These are phyloP conservation scores for Cupressus sempervirens DNA, from an alignment of 75 land plant genomes.

Conservation along the genomic window DNA sequence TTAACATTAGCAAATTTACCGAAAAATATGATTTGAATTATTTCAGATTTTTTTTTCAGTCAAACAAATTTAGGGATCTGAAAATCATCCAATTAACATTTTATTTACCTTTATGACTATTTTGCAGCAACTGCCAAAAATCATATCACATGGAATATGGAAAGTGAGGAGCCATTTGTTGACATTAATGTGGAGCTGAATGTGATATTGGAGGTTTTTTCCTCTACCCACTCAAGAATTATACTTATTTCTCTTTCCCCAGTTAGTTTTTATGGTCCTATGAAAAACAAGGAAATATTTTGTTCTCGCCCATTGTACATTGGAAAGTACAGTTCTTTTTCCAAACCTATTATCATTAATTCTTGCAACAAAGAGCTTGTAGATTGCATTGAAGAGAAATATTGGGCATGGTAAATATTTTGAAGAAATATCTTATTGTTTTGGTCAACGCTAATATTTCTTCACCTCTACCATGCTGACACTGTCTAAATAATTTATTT, in stretches of 20 bases:
- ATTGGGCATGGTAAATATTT: background rate
- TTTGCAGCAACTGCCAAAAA: slow-evolving; percentile 30
- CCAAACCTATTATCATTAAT: background rate
- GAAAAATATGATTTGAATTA: background rate
- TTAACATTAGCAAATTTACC: background rate
- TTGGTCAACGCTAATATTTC: background rate
- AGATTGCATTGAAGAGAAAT: background rate
- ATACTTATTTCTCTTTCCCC: background rate
- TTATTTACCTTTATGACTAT: background rate
- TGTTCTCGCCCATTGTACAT: background rate
- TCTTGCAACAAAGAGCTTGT: background rate
- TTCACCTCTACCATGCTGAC: background rate
- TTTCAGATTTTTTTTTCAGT: background rate
- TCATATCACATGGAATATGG: slow-evolving; percentile 30
- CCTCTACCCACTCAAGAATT: background rate
- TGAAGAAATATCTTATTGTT: background rate
- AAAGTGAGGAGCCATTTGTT: slow-evolving; percentile 20
- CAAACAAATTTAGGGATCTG: background rate
- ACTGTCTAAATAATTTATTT: background rate
- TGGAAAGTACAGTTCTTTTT: background rate
- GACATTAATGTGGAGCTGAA: slow-evolving; percentile 26
- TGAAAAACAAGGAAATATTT: background rate
- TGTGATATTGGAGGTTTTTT: slow-evolving; percentile 26
- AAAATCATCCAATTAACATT: background rate
- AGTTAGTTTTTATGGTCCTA: no score